Base-by-base conservation (phyloP, 2,329 filamentous ascomycete genomes). In the Myriosclerotinia curreyana region DNA sequence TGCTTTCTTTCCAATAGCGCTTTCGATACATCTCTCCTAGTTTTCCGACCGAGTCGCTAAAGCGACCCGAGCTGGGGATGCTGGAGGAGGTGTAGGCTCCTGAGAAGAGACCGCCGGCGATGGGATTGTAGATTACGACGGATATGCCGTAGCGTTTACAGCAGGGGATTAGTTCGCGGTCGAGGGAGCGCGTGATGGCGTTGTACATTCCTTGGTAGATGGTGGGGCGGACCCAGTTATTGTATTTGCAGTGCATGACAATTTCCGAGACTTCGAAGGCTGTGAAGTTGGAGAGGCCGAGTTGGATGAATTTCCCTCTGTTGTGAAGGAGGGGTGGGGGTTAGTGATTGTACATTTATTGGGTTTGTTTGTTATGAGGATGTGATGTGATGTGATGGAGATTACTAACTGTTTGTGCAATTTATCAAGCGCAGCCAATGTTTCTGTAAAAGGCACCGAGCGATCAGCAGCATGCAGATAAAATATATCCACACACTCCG, bases 131-230 rank as follows among this genome's bases (percentile, higher is more conserved):
- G 50, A 91, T 80, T 9, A 94, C 90, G 53, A 95, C 82, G 67
- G 92, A 88, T 28, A 95, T 81, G 2, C 89, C 89, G 74, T 92
- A 94, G 60, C 89, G 84, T 28, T 85, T 85, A 73, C 89, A 92
- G 28, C 86, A 86, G 3, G 86, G 85, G 62, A 95, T 82, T 50
- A 95, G 79, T 75, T 95, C 91, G 0, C 83, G 75, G 75, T 95
- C 91, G 67, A 94, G 87, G 62, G 83, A 84, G 60, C 91, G 85
- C 28, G 87, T 91, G 69, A 93, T 90, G 65, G 83, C 85, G 75
- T 94, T 94, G 77, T 93, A 94, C 89, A 95, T 94, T 71, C 82
- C 92, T 76, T 95, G 91, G 77, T 91, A 96, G 64, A 96, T 85
- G 0, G 89, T 66, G 22, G 68, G 68, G 14, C 69, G 84, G 20